Evolutionary conservation across 2,329 filamentous ascomycete species (phyloP).

Genomic region (Neonectria faginata): DNA sequence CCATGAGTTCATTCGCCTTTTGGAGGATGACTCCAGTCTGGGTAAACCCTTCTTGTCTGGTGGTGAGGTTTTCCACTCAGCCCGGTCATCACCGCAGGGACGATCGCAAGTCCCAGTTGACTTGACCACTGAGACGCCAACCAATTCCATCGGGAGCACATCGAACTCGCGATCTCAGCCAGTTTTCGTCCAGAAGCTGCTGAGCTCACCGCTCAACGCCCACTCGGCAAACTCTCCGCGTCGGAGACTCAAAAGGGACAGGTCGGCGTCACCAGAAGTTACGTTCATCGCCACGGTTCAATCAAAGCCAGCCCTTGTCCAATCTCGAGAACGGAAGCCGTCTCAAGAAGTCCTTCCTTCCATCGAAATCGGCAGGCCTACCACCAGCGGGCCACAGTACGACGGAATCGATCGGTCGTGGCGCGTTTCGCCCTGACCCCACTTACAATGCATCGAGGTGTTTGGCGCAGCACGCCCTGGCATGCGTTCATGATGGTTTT

Average conservation of each 20-base stretch:
- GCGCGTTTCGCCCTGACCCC: constrained; percentile 28
- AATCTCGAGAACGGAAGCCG: background rate
- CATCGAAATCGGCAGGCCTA: constrained; percentile 37
- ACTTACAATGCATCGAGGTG: background rate
- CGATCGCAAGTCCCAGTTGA: constrained; percentile 28
- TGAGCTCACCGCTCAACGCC: constrained; percentile 28
- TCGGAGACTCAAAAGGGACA: constrained; percentile 29
- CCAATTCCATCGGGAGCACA: background rate
- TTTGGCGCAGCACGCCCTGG: background rate
- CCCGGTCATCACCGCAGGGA: constrained; percentile 38
- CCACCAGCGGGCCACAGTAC: constrained; percentile 41
- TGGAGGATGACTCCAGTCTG: constrained; percentile 37
- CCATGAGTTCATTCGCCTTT: constrained; percentile 31
- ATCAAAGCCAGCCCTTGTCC: background rate
- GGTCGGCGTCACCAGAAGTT: constrained; percentile 25
- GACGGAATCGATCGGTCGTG: constrained; percentile 49
- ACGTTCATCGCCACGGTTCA: constrained; percentile 1
- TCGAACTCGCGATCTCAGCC: constrained; percentile 14
- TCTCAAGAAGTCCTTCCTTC: constrained; percentile 22
- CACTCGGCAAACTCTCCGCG: background rate
- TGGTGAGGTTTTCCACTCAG: constrained; percentile 38
- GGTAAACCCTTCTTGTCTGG: constrained; percentile 36
- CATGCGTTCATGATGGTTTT: constrained; percentile 11
- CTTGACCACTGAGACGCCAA: constrained; percentile 23
- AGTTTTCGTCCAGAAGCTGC: constrained; percentile 34